Evolutionary conservation across 2,329 filamentous ascomycete genomes (phyloP), one percentile per base, ranked within the genome.

Genomic region (Pyrenochaeta sp.): DNA sequence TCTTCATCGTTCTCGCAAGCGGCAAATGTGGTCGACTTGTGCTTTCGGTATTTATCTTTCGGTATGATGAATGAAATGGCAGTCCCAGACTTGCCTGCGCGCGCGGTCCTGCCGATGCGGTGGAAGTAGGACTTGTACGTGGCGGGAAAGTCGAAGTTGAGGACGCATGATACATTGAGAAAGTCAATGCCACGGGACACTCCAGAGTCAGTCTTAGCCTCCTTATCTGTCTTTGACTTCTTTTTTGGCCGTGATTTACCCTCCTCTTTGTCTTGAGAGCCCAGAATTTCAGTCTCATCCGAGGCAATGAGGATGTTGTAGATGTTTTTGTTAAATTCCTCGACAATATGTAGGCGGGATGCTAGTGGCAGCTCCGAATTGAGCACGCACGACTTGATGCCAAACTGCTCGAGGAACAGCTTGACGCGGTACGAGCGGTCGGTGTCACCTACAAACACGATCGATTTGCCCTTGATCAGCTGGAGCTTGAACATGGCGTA

Each of bases 271-370:
- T 27, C 66, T 49, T 64, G 64, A 17, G 86, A 83, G 11, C 90
- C 92, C 10, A 97, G 75, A 10, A 96, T 85, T 71, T 96, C 92
- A 61, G 90, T 89, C 72, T 97, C 93, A 66, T 99, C 95, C 0
- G 92, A 93, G 0, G 95, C 95, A 67, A 99, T 97, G 63, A 99
- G 93, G 58, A 98, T 97, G 67, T 99, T 94, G 82, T 99, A 99
- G 6, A 98, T 88, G 47, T 91, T 91, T 77, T 91, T 90, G 80
- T 98, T 99, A 79, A 99, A 99, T 74, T 98, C 92, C 67, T 98
- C 90, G 2, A 99, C 94, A 1, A 97, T 92, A 72, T 99, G 94
- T 33, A 97, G 87, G 54, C 95, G 85, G 1, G 91, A 95, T 69
- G 97, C 97, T 61, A 98, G 88, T 0, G 95, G 95, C 31, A 99